phyloP scores from a whole-genome alignment of 2,329 filamentous ascomycete species.

The Colletotrichum agaves region DNA sequence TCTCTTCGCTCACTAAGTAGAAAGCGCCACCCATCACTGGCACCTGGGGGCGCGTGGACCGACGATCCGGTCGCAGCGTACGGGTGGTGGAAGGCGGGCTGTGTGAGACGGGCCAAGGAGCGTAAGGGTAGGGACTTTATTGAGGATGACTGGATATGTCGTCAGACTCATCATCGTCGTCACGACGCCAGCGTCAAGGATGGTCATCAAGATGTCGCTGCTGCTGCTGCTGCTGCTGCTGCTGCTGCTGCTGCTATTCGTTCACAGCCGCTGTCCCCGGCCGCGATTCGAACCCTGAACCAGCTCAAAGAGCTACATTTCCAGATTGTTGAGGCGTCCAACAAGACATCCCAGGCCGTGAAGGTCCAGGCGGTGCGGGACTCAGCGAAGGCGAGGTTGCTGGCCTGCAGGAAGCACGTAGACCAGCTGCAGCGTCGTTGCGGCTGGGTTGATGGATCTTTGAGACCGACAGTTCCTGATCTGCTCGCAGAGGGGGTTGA shows the following conservation, averaged over 20 bases:
- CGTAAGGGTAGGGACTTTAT: background rate
- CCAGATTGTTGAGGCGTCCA: background rate
- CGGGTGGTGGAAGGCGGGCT: background rate
- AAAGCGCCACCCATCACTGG: too few species aligned
- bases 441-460: background rate
- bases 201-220: background rate
- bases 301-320: background rate
- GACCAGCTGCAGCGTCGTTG: background rate
- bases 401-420: background rate
- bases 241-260: background rate
- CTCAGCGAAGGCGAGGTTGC: background rate
- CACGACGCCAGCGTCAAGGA: background rate
- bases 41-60: background rate
- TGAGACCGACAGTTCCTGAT: background rate
- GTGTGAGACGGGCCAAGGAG: background rate
- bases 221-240: background rate
- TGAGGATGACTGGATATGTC: background rate
- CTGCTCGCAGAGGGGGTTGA: background rate
- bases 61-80: background rate
- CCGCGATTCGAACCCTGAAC: background rate
- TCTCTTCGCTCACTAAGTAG: too few species aligned
- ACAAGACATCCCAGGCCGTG: background rate
- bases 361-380: background rate
- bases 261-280: background rate
- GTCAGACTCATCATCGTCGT: too few species aligned